Evolutionary conservation across 2,329 filamentous ascomycete genomes (phyloP).

Genomic region (Colletotrichum sublineola): DNA sequence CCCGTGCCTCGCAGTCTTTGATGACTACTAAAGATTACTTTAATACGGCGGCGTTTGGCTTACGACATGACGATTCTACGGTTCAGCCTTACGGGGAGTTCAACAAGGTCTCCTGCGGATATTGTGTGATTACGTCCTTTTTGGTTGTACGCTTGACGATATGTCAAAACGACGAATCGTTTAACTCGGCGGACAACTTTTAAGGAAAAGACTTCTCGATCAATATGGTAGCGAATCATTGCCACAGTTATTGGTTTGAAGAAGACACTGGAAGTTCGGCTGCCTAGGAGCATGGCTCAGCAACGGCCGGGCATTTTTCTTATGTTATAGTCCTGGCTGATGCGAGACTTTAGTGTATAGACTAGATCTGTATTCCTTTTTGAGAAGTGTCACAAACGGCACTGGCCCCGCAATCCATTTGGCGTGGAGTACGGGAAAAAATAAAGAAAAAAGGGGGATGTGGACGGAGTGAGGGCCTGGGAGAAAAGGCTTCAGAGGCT

Average conservation of each 20-base stretch:
- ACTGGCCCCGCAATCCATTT: slow-evolving; percentile 17
- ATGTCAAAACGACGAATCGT: slow-evolving; percentile 11
- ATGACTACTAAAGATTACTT: slow-evolving; percentile 10
- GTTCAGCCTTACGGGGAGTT: slow-evolving; percentile 30
- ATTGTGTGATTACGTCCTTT: slow-evolving; percentile 34
- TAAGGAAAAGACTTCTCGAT: slow-evolving; percentile 14
- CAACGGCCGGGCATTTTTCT: slow-evolving; percentile 19
- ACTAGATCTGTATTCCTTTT: slow-evolving; percentile 38
- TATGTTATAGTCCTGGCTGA: slow-evolving; percentile 21
- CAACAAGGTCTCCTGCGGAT: slow-evolving; percentile 23
- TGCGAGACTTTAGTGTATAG: slow-evolving; percentile 41
- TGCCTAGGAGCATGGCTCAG: slow-evolving; percentile 18
- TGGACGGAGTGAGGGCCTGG: neutral
- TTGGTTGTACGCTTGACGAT: slow-evolving; percentile 25
- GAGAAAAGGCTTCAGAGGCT: slow-evolving; percentile 20
- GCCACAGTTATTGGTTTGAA: slow-evolving; percentile 27
- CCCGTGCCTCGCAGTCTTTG: slow-evolving; percentile 21
- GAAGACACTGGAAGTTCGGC: slow-evolving; percentile 25
- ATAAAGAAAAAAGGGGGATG: slow-evolving; percentile 16
- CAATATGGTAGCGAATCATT: slow-evolving; percentile 30
- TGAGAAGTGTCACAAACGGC: slow-evolving; percentile 13
- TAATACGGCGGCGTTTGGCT: slow-evolving; percentile 26
- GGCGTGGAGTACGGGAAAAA: slow-evolving; percentile 13
- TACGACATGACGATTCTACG: slow-evolving; percentile 43
- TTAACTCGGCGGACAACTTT: slow-evolving; percentile 17